Conservation (phyloP, 2,329 filamentous ascomycete genomes). For the Xylariaceae sp. region DNA sequence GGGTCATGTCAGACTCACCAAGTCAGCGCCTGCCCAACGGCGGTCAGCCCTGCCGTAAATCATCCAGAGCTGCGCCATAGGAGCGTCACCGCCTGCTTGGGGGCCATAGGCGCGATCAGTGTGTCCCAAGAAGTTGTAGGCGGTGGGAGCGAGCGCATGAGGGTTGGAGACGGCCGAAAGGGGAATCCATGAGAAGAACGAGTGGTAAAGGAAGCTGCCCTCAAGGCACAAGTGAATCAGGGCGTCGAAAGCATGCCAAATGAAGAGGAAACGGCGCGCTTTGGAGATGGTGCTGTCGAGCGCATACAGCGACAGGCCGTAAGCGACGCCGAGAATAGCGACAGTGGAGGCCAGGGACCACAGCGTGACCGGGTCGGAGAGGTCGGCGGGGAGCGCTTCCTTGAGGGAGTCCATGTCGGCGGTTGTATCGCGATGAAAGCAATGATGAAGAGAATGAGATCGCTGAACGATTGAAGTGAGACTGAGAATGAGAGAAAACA, state of each 20-base stretch:
- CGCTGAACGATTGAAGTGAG: not conserved
- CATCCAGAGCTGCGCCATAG: conserved; percentile 62
- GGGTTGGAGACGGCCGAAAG: conserved; percentile 32
- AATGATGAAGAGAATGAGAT: not conserved
- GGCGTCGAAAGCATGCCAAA: conserved; percentile 93
- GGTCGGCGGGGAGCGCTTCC: conserved; percentile 44
- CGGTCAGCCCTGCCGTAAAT: conserved; percentile 63
- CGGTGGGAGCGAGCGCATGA: conserved; percentile 42
- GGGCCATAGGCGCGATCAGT: conserved; percentile 51
- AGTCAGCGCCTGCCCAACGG: conserved; percentile 60
- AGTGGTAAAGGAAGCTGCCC: conserved; percentile 88
- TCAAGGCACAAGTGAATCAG: conserved; percentile 90
- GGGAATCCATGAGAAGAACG: conserved; percentile 66
- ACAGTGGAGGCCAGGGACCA: conserved; percentile 54
- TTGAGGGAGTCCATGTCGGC: conserved; percentile 21
- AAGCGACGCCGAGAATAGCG: conserved; percentile 48
- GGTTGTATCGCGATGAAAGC: not conserved
- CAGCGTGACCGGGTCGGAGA: conserved; percentile 59
- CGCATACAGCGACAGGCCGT: conserved; percentile 43
- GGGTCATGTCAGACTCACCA: conserved; percentile 36
- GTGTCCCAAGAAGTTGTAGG: conserved; percentile 49
- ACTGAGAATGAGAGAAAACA: not conserved
- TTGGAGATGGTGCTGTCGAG: conserved; percentile 43
- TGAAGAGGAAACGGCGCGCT: conserved; percentile 72
- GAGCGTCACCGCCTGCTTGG: conserved; percentile 51